Evolutionary conservation across 163 green algal genomes (phyloP).

Genomic region (Trebouxiophyceae sp.): DNA sequence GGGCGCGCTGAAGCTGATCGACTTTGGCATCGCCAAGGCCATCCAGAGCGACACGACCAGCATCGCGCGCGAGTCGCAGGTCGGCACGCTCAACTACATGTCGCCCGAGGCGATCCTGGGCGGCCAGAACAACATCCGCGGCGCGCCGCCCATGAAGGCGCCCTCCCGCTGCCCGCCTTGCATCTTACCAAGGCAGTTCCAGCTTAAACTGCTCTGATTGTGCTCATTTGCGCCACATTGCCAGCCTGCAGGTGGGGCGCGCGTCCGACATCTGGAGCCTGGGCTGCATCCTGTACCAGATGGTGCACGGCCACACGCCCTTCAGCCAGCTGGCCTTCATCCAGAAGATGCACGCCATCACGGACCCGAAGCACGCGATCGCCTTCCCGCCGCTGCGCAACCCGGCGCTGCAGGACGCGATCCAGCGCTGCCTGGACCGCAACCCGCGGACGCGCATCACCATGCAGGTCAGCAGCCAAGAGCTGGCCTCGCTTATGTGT

Average conservation of each 20-base stretch:
- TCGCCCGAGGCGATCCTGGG: conserved; percentile 90
- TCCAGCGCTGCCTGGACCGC: conserved; percentile 80
- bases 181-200: no score
- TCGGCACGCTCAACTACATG: conserved; percentile 91
- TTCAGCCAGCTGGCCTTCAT: conserved; percentile 82
- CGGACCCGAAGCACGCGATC: conserved; percentile 65
- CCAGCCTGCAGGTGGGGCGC: conserved; percentile 64
- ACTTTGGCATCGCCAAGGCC: conserved; percentile 97
- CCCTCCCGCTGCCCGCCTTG: neutral
- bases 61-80: conserved; percentile 77
- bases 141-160: conserved; percentile 60
- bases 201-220: neutral
- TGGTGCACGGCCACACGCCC: conserved; percentile 82
- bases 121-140: conserved; percentile 64
- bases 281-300: conserved; percentile 98
- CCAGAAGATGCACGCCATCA: conserved; percentile 96
- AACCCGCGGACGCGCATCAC: conserved; percentile 72
- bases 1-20: conserved; percentile 94
- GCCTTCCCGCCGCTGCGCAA: conserved; percentile 65
- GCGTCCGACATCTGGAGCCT: conserved; percentile 93
- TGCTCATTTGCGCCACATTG: neutral
- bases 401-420: conserved; percentile 59
- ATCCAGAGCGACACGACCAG: conserved; percentile 88
- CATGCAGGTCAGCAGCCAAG: conserved; percentile 67
- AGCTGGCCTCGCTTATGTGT: no score